phyloP scores from a whole-genome alignment of 1,284 basidiomycete genomes.

The Cerrena zonata region DNA sequence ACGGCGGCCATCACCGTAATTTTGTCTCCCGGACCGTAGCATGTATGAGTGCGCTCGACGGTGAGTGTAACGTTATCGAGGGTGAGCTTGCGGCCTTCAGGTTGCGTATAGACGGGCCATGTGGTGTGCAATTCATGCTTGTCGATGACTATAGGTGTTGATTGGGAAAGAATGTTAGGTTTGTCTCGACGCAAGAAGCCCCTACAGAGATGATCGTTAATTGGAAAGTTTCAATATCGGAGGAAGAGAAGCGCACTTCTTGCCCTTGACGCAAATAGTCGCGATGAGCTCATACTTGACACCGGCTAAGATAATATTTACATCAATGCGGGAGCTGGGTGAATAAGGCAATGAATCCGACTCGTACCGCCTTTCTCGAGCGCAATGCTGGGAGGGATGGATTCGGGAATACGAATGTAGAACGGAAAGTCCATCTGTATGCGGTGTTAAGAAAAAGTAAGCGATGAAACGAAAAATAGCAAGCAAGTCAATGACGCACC shows the following conservation, averaged over 20 bases:
- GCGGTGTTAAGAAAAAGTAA: too few relatives aligned
- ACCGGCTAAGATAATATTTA: slow-evolving; percentile 43
- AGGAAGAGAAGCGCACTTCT: slow-evolving; percentile 47
- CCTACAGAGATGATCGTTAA: slow-evolving; percentile 32
- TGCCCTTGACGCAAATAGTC: slow-evolving; percentile 75
- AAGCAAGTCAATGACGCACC: slow-evolving; percentile 37
- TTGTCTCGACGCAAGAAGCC: slow-evolving; percentile 72
- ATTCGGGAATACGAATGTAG: slow-evolving; percentile 78
- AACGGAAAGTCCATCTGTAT: slow-evolving; percentile 72
- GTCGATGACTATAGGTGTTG: slow-evolving; percentile 70
- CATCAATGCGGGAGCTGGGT: neutral
- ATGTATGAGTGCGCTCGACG: slow-evolving; percentile 70
- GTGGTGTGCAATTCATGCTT: slow-evolving; percentile 86
- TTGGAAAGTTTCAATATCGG: neutral
- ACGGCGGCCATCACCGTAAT: slow-evolving; percentile 66
- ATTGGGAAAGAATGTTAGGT: slow-evolving; percentile 51
- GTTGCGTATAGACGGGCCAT: slow-evolving; percentile 82
- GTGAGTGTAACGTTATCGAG: slow-evolving; percentile 67
- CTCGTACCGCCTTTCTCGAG: slow-evolving; percentile 62
- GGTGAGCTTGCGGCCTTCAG: slow-evolving; percentile 62
- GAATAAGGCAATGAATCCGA: neutral
- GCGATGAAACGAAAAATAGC: neutral
- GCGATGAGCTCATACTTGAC: slow-evolving; percentile 83
- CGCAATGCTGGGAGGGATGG: slow-evolving; percentile 75
- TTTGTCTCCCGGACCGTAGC: slow-evolving; percentile 80